phyloP scores from a whole-genome alignment of 192 early-diverging fungal species.

The Powellomyces hirtus region DNA sequence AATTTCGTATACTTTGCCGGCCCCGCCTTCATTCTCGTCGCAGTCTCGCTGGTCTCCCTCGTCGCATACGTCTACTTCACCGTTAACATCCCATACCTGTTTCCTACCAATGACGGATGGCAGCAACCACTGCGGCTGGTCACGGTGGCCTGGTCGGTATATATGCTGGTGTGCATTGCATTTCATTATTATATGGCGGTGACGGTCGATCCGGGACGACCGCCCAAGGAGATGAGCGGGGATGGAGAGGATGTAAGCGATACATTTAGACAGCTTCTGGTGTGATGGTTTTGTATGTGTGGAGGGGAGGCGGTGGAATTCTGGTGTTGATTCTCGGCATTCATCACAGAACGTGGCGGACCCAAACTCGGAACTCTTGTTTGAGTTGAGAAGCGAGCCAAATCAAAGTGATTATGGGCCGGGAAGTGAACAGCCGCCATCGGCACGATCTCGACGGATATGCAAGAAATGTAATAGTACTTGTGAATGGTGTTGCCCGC shows the following conservation, averaged over 20 bases:
- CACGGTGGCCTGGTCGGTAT: conserved; percentile 20
- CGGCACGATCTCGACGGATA: too few species aligned
- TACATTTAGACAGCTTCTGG: too few species aligned
- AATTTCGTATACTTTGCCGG: conserved; percentile 16
- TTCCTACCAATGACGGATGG: neutral
- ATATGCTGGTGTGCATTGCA: conserved; percentile 31
- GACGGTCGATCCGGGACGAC: conserved; percentile 24
- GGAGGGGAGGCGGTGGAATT: too few species aligned
- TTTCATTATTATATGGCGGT: conserved; percentile 44
- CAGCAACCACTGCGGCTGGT: neutral
- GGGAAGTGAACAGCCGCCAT: too few species aligned
- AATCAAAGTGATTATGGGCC: too few species aligned
- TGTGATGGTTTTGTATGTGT: too few species aligned
- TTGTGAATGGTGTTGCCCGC: neutral
- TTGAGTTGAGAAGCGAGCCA: too few species aligned
- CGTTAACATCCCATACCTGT: conserved; percentile 25
- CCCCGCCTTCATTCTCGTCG: conserved; percentile 29
- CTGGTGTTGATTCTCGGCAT: too few species aligned
- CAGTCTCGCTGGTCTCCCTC: conserved; percentile 15
- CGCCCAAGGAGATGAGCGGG: neutral
- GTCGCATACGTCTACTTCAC: conserved; percentile 30
- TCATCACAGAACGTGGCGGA: too few species aligned
- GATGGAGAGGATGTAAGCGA: neutral
- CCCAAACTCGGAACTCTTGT: too few species aligned
- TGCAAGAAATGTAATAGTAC: conserved; percentile 26